Evolutionary conservation across 768 basidiomycete species (phyloP).

Genomic region (Pseudohyphozyma bogoriensis): DNA sequence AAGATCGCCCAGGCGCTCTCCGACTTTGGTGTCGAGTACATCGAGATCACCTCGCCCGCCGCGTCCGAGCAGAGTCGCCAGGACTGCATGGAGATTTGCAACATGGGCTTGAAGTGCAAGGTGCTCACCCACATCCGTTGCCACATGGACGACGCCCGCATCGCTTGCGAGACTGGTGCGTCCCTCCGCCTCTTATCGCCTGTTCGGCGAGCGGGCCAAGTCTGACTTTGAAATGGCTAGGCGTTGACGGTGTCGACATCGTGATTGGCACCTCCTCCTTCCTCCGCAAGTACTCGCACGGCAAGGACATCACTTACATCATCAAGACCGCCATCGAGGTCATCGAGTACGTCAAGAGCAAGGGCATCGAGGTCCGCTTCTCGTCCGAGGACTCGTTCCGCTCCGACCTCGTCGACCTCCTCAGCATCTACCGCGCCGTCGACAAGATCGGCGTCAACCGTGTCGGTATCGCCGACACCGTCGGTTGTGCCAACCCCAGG

Average conservation of each 20-base stretch:
- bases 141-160: conserved; percentile 98
- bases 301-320: conserved; percentile 99
- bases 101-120: conserved; percentile 90
- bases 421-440: conserved; percentile 97
- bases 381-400: conserved; percentile 99
- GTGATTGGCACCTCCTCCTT: conserved; percentile 99
- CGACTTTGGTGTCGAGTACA: conserved; percentile 98
- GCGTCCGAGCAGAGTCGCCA: conserved; percentile 88
- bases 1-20: conserved; percentile 96
- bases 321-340: conserved; percentile 98
- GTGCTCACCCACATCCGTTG: conserved; percentile 98
- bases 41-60: conserved; percentile 95
- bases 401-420: conserved; percentile 94
- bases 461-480: conserved; percentile 97
- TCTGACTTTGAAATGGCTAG: conserved; percentile 39
- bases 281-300: conserved; percentile 98
- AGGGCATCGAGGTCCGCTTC: conserved; percentile 98
- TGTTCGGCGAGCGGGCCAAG: not conserved
- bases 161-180: conserved; percentile 93
- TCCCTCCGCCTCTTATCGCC: not conserved
- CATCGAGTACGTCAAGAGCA: conserved; percentile 98
- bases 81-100: conserved; percentile 98
- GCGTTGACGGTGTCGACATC: conserved; percentile 97
- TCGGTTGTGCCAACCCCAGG: conserved; percentile 95
- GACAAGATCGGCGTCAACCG: conserved; percentile 99